Conservation (phyloP, 345 rosid genomes). For the Ceriops decandra region DNA sequence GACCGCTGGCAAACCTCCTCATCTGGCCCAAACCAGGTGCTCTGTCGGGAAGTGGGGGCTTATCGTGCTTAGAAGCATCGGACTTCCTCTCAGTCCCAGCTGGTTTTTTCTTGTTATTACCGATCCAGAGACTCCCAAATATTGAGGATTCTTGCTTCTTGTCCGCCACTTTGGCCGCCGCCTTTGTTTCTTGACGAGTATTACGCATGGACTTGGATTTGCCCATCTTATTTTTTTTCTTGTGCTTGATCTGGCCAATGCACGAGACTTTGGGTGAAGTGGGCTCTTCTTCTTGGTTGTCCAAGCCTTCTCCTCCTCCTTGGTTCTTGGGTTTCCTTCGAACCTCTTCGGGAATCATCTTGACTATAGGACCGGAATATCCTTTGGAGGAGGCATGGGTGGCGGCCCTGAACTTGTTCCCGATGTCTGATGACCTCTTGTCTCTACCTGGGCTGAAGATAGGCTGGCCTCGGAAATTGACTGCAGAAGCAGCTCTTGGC, state of each 20-base stretch:
- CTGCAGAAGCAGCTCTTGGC: constrained; percentile 51
- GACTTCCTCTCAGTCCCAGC: constrained; percentile 24
- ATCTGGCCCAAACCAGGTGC: constrained; percentile 69
- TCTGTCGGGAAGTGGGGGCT: constrained; percentile 18
- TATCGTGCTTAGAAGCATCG: constrained; percentile 1
- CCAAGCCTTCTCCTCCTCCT: constrained; percentile 18
- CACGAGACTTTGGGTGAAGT: constrained; percentile 88
- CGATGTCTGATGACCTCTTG: constrained; percentile 23
- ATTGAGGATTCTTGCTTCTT: constrained; percentile 31
- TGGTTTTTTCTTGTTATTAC: constrained; percentile 14
- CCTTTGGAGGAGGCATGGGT: constrained; percentile 27
- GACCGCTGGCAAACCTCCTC: constrained; percentile 76
- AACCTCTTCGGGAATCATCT: constrained; percentile 61
- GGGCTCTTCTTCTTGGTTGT: constrained; percentile 51
- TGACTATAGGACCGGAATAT: constrained; percentile 54
- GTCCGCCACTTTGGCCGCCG: neutral
- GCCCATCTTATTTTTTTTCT: constrained; percentile 24
- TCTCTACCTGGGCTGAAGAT: constrained; percentile 70
- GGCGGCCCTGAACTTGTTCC: constrained; percentile 27
- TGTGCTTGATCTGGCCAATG: constrained; percentile 84
- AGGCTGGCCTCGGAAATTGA: constrained; percentile 42
- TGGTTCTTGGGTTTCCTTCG: constrained; percentile 39
- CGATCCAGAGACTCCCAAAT: constrained; percentile 43
- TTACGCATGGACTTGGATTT: constrained; percentile 5
- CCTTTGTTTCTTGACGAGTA: constrained; percentile 20